Evolutionary conservation across 225 moss, liverwort and hornwort species (phyloP), one percentile per base, ranked within the genome.

Genomic region (Climacium dendroides): DNA sequence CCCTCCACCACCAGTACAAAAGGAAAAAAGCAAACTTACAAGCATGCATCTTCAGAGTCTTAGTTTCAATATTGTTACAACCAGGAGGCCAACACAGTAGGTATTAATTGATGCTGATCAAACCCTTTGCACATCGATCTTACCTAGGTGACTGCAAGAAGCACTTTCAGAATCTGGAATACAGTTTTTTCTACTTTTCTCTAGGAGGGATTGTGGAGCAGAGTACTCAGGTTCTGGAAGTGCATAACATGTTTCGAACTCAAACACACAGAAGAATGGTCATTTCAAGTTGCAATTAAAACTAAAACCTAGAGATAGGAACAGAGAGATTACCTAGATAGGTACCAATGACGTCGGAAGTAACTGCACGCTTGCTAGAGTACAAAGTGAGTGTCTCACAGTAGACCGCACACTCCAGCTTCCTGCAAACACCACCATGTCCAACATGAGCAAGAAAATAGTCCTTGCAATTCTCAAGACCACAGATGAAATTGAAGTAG

Each of bases 361-460:
- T 93, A 60, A 93, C 93, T 28, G 94, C 96, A 64, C 95, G 95
- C 92, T 95, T 96, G 94, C 95, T 97, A 94, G 39, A 94, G 83
- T 58, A 97, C 77, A 81, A 93, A 96, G 77, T 92, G 94, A 41
- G 89, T 89, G 61, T 92, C 87, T 47, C 72, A 72, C 60, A 95
- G 71, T 39, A 98, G 78, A 86, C 97, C 91, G 91, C 96, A 95
- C 79, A 93, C 94, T 54, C 83, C 91, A 75, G 90, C 92, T 32
- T 79, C 48, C 94, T 95, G 96, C 82, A 90, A 70, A 86, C 23
- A 83, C 16, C 60, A 60, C 29, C n/a, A 34, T 37, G 81, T 75
- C 71, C 67, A 72, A 58, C 45, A 59, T 84, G 45, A 73, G 72
- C 12, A 35, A 73, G 43, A 73, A 83, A 59, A 26, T 73, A 47